Evolutionary conservation across 345 rosid genomes (phyloP).

Genomic region (Raphanus sativus): DNA sequence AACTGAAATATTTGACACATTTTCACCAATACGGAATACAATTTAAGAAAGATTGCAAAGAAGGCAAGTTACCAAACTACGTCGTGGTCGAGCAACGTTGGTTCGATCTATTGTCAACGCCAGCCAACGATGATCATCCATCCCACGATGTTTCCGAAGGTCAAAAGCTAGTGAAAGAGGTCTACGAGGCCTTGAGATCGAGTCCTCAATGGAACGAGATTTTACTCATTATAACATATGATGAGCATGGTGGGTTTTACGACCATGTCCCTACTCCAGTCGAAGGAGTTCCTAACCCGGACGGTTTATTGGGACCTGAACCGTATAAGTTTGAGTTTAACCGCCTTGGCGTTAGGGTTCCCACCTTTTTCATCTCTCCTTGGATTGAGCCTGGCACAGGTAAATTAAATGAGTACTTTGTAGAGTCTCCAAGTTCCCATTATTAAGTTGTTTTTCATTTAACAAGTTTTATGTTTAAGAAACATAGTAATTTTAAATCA

Average conservation of each 20-base stretch:
- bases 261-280: conserved; percentile 57
- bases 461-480: background rate
- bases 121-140: conserved; percentile 57
- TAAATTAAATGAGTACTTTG: background rate
- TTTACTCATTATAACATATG: conserved; percentile 47
- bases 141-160: conserved; percentile 59
- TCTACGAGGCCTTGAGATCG: conserved; percentile 52
- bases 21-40: conserved; percentile 47
- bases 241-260: conserved; percentile 63
- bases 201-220: conserved; percentile 63
- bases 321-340: conserved; percentile 56
- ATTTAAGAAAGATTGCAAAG: conserved; percentile 47
- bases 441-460: background rate
- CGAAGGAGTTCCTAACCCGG: conserved; percentile 53
- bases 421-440: background rate
- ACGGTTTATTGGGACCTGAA: conserved; percentile 45
- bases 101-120: conserved; percentile 40
- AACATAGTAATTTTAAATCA: background rate
- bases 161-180: conserved; percentile 53
- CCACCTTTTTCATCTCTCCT: conserved; percentile 51
- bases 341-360: conserved; percentile 64
- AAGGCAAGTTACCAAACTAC: conserved; percentile 55
- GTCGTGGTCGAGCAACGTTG: conserved; percentile 53
- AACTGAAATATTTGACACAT: conserved; percentile 41
- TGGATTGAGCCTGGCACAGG: conserved; percentile 60